Percentiles rank a stretch among this genome's conserved stretches.
phyloP scores from a whole-genome alignment of 305 asterid genomes.

The Ilex paraguariensis region DNA sequence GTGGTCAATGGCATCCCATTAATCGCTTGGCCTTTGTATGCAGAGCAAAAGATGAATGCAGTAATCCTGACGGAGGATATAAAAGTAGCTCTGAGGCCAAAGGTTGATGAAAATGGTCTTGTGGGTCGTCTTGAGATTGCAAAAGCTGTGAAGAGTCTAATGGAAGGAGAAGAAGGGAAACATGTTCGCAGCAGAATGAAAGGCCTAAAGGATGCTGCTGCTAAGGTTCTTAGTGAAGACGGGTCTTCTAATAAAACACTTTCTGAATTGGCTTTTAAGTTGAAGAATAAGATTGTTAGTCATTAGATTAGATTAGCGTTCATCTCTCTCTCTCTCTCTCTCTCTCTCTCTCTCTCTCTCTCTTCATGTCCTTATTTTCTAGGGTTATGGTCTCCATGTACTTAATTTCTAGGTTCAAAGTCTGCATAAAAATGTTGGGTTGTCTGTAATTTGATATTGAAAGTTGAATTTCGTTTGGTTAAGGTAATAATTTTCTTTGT shows the following conservation, averaged over 20 bases:
- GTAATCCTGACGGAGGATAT: slow-evolving; percentile 43
- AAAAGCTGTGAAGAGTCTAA: slow-evolving; percentile 43
- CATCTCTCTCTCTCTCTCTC: too few species aligned
- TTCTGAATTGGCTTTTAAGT: slow-evolving; percentile 36
- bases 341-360: too few species aligned
- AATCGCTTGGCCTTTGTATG: slow-evolving; percentile 84
- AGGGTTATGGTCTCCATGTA: too few species aligned
- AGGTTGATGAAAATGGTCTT: slow-evolving; percentile 28
- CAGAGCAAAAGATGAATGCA: slow-evolving; percentile 73
- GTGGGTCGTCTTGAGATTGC: slow-evolving; percentile 47
- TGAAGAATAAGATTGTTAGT: slow-evolving; percentile 19
- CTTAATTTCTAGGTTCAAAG: too few species aligned
- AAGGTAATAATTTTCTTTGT: too few species aligned
- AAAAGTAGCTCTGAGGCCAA: slow-evolving; percentile 48
- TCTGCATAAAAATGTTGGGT: too few species aligned
- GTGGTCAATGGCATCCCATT: slow-evolving; percentile 65
- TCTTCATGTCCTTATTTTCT: too few species aligned
- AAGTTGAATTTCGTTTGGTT: too few species aligned
- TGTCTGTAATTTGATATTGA: too few species aligned
- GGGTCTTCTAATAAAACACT: slow-evolving; percentile 53
- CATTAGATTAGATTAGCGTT: too few species aligned
- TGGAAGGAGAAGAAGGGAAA: slow-evolving; percentile 84
- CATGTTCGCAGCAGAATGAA: slow-evolving; percentile 41
- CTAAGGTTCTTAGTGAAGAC: slow-evolving; percentile 24
- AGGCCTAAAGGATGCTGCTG: slow-evolving; percentile 50